Evolutionary conservation across 371 early-diverging fungal species (phyloP), one percentile per base, ranked within the genome.

Genomic region (Antonospora locustae): DNA sequence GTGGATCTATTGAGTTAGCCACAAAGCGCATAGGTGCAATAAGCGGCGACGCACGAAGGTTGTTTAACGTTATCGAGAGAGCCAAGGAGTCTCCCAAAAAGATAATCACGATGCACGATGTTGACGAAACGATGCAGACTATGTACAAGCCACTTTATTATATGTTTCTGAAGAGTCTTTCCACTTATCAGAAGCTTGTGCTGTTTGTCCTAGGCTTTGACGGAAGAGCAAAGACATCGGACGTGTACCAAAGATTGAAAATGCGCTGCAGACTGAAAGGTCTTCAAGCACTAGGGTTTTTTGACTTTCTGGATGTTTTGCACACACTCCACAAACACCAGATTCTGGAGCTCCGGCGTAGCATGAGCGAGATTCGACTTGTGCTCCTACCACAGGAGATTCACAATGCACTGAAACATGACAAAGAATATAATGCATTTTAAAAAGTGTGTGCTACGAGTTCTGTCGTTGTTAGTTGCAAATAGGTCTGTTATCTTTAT

Each of bases 41-140:
- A 3, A 84, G 85, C 41, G 95, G 95, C 1, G 97, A 96, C 77
- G 91, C 91, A 19, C 79, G 97, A 30, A 80, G 90, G 12, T 88
- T 87, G 0, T 73, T 90, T 50, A 92, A 93, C 70, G 87, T 93
- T 27, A 87, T 87, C 72, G 76, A 82, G 78, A 38, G 56, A 11
- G 56, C 59, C 32, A 39, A 55, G 17, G 60, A 63, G 27, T 47
- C 49, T 38, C 19, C 53, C 4, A 27, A 44, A 17, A 50, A 29
- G 9, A 39, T 11, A 52, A 50, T 55, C 12, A 41, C 52, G 16
- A 23, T 40, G 48, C 25, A 22, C 22, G 51, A 51, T 1, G 36
- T 41, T 39, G 60, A 63, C 25, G 62, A 16, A 12, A 51, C 43
- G 17, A 61, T 54, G 5, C 50, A 47, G 24, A 43, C 40, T 28